phyloP scores from a whole-genome alignment of 164 flowering plant genomes.

The Sextonia rubra region DNA sequence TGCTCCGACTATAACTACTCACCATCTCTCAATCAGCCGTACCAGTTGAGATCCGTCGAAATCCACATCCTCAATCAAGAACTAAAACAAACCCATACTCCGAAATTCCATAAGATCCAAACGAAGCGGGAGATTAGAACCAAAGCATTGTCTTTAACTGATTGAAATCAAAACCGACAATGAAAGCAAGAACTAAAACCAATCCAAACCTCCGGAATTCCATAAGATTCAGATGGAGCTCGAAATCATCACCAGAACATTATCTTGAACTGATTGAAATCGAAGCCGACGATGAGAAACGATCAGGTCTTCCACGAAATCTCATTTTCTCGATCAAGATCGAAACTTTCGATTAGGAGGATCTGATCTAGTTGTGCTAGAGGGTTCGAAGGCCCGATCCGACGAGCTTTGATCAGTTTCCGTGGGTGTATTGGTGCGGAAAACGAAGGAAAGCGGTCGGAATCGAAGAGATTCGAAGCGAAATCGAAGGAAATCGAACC shows the following conservation, averaged over 20 bases:
- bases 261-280: no score
- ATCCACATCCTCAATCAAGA: not conserved
- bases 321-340: not conserved
- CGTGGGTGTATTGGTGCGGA: not conserved
- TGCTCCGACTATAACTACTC: conserved; percentile 37
- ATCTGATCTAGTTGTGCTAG: not conserved
- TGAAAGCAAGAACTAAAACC: no score
- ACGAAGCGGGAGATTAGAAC: no score
- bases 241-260: no score
- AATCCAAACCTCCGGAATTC: no score
- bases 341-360: not conserved
- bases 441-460: not conserved
- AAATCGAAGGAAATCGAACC: not conserved
- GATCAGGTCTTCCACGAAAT: not conserved
- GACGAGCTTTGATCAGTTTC: not conserved
- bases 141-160: no score
- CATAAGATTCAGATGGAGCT: no score
- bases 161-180: no score
- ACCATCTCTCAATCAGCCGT: conserved; percentile 23
- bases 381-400: not conserved
- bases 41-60: not conserved
- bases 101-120: no score
- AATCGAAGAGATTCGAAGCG: not conserved
- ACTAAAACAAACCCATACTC: no score
- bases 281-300: no score